Evolutionary conservation across 1,139 yeast species (phyloP).

Genomic region (Sugiyamaella pinicola): DNA sequence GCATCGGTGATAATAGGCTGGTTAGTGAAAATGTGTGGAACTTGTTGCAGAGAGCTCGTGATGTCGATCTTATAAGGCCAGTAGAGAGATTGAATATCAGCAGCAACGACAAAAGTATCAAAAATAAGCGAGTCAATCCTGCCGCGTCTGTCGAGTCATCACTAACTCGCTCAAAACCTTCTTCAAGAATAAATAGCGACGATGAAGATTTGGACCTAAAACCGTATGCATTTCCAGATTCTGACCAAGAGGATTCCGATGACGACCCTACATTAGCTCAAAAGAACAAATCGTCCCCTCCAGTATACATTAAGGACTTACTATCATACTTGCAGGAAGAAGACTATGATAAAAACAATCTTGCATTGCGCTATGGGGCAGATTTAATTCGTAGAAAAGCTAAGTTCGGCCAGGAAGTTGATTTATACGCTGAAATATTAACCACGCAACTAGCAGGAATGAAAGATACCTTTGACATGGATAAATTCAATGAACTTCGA

Average conservation of each 20-base stretch:
- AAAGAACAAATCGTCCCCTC: conserved; percentile 48
- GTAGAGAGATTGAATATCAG: neutral
- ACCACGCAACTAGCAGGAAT: conserved; percentile 52
- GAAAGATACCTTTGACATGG: conserved; percentile 52
- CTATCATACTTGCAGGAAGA: conserved; percentile 55
- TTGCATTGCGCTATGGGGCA: conserved; percentile 58
- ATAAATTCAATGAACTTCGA: conserved; percentile 53
- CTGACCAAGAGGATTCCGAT: conserved; percentile 52
- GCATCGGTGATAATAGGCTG: neutral
- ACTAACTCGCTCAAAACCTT: too few relatives aligned
- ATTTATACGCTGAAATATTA: conserved; percentile 52
- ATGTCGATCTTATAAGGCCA: neutral
- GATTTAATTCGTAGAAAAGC: conserved; percentile 58
- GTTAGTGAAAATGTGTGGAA: neutral
- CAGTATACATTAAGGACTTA: conserved; percentile 66
- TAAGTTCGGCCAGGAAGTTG: conserved; percentile 56
- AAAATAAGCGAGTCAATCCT: neutral
- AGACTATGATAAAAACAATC: conserved; percentile 54
- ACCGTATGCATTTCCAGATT: conserved; percentile 37
- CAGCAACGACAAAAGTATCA: neutral
- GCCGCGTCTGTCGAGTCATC: too few relatives aligned
- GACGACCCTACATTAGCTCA: conserved; percentile 54
- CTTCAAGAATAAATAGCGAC: conserved; percentile 21
- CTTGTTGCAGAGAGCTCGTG: neutral
- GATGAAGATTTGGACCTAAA: conserved; percentile 31